These are phyloP conservation scores for Penicillium alfredii DNA, from an alignment of 495 filamentous ascomycete genomes.

Conservation along the genomic window DNA sequence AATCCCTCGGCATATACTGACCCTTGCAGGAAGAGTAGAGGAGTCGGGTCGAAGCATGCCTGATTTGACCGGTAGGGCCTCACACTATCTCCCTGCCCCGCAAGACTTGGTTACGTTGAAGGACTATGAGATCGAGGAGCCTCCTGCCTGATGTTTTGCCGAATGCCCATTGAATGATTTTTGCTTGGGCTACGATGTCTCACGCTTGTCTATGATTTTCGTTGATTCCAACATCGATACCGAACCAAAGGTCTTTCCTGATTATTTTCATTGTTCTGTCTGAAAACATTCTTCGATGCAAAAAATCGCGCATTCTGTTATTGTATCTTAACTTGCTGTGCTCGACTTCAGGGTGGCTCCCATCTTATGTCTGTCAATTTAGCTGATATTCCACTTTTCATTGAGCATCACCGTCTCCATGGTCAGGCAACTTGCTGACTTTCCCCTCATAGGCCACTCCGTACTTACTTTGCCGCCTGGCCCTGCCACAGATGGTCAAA, in stretches of 20 bases:
- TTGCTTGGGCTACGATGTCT: no score
- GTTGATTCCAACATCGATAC: slow-evolving; percentile 1
- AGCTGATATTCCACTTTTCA: slow-evolving; percentile 17
- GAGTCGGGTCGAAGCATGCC: slow-evolving; percentile 18
- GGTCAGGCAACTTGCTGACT: slow-evolving; percentile 33
- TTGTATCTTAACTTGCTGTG: slow-evolving; percentile 17
- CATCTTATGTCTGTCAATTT: slow-evolving; percentile 14
- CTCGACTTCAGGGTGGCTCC: slow-evolving; percentile 15
- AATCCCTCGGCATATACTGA: no score
- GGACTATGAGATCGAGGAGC: slow-evolving; percentile 40
- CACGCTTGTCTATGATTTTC: not conserved
- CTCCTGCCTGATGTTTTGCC: slow-evolving; percentile 14
- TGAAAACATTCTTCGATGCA: not conserved
- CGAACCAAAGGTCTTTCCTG: not conserved
- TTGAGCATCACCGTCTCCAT: slow-evolving; percentile 7
- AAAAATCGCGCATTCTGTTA: not conserved
- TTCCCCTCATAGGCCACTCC: slow-evolving; percentile 20
- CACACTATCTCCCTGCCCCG: slow-evolving; percentile 23
- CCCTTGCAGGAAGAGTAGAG: not conserved
- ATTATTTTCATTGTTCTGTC: no score
- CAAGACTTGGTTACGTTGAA: slow-evolving; percentile 27
- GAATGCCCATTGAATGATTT: not conserved
- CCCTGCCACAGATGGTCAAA: slow-evolving; percentile 20
- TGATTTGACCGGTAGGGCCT: slow-evolving; percentile 28
- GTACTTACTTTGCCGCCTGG: slow-evolving; percentile 10